phyloP scores from a whole-genome alignment of 306 rosid species.

The Herpetospermum pedunculosum region DNA sequence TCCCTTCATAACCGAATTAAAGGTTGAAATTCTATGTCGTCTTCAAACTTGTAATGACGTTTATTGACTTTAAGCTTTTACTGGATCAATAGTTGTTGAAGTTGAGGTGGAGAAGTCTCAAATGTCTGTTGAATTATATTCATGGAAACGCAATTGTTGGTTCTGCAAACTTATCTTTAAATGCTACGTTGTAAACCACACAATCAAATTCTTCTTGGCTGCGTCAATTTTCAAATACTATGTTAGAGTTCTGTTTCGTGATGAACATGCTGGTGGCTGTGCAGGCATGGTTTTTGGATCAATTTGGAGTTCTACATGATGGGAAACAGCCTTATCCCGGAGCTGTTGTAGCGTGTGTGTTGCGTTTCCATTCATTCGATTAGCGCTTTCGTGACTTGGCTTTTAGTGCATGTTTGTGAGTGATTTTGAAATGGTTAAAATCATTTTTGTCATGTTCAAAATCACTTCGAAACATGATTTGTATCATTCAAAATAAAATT shows the following conservation, averaged over 20 bases:
- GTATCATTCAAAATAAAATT: too few relatives aligned
- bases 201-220: background rate
- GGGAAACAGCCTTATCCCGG: constrained; percentile 90
- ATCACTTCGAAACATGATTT: too few relatives aligned
- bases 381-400: background rate
- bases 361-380: constrained; percentile 13
- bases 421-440: too few relatives aligned
- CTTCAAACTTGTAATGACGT: background rate
- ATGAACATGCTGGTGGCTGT: background rate
- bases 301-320: constrained; percentile 92
- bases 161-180: background rate
- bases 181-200: background rate
- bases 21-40: background rate
- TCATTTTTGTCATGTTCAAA: too few relatives aligned
- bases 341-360: constrained; percentile 60
- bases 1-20: background rate
- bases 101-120: background rate
- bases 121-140: background rate
- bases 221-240: background rate
- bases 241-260: background rate
- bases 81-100: background rate
- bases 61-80: background rate
- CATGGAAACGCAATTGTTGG: background rate
- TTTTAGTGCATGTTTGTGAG: too few relatives aligned
- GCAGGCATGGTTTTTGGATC: constrained; percentile 93